Evolutionary conservation across 257 asterid genomes (phyloP).

Genomic region (Apocynum venetum): DNA sequence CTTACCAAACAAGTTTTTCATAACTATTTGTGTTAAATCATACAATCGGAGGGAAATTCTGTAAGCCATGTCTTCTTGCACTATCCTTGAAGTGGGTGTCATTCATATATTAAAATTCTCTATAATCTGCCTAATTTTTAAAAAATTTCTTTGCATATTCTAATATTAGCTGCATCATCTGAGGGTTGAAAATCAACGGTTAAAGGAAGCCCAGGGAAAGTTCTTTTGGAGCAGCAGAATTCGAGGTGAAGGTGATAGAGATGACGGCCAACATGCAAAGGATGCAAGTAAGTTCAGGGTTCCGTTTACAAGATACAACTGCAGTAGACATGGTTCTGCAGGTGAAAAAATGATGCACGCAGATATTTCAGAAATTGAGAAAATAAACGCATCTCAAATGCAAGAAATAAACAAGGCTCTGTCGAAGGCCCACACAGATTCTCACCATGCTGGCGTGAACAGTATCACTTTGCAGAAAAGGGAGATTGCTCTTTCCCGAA

Average conservation of each 20-base stretch:
- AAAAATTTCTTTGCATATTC: not conserved
- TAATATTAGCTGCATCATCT: slow-evolving; percentile 46
- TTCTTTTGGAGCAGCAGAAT: slow-evolving; percentile 15
- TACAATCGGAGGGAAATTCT: not conserved
- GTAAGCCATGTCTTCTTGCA: not conserved
- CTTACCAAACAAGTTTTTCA: not conserved
- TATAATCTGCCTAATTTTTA: not conserved
- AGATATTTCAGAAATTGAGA: slow-evolving; percentile 15
- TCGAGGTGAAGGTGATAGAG: not conserved
- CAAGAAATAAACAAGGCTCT: slow-evolving; percentile 12
- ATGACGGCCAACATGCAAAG: not conserved
- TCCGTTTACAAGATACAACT: slow-evolving; percentile 8
- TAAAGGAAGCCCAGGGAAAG: slow-evolving; percentile 43
- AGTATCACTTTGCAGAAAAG: slow-evolving; percentile 19
- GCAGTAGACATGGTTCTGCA: not conserved
- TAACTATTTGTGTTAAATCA: not conserved
- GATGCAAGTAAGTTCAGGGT: not conserved
- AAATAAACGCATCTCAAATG: not conserved
- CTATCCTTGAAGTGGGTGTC: not conserved
- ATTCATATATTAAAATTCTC: not conserved
- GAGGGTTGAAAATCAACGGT: slow-evolving; percentile 36
- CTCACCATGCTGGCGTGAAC: not conserved
- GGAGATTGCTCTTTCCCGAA: slow-evolving; percentile 44
- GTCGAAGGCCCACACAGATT: not conserved
- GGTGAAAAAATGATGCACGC: slow-evolving; percentile 4